Base-by-base conservation (phyloP, 2,329 filamentous ascomycete genomes). In the Neonectria neomacrospora region DNA sequence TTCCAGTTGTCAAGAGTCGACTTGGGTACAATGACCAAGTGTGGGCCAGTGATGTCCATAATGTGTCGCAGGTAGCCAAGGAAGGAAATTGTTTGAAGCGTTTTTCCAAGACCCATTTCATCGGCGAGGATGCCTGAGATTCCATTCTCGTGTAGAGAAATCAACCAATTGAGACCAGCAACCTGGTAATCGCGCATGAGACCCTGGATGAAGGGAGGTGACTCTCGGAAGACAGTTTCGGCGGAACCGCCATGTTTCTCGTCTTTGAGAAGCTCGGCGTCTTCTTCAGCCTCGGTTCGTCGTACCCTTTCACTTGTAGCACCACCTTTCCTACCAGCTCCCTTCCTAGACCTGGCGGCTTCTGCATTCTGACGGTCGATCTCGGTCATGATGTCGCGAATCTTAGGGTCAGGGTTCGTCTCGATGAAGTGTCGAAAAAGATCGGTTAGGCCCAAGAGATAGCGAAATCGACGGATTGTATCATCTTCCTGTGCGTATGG, bases 361-460 rank as follows among this genome's bases (percentile, higher is more conserved):
- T 94, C 92, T 12, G 87, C 90, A 77, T 98, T 96, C 77, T 97
- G 94, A 50, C 93, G 90, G 79, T 99, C 96, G 74, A 98, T 97
- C 79, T 97, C 93, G 54, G 88, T 86, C 86, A 98, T 96, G 71
- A 97, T 93, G 62, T 97, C 92, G 73, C 95, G 92, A 74, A 98
- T 96, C 73, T 92, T 93, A 16, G 96, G 95, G 75, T 99, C 94
- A 5, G 94, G 95, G 75, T 97, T 99, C 9, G 94, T 93, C 76
- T 98, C 94, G 80, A 99, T 99, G 79, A 99, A 99, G 80, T 99
- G 96, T 68, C 96, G 93, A 83, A 99, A 99, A 20, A 99, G 85
- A 75, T 99, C 96, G 16, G 96, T 99, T 55, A 99, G 84, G 26
- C 96, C 96, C 14, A 99, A 87, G 1, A 99, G 87, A 77, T 99